phyloP scores from a whole-genome alignment of 306 rosid genomes.

The Vigna radiata region DNA sequence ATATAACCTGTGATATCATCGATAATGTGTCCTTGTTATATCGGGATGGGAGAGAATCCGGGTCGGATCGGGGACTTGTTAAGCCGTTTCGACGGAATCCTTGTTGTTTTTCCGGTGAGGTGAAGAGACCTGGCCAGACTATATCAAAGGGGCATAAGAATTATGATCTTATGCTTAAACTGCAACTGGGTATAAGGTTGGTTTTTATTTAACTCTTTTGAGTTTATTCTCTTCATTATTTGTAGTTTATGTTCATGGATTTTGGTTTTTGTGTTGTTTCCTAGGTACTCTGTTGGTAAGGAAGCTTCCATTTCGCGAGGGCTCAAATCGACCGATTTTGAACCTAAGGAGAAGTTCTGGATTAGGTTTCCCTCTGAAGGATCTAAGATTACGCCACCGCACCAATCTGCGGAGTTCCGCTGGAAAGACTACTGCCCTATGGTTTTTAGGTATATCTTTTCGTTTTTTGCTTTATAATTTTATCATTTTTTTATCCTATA shows the following conservation, averaged over 20 bases:
- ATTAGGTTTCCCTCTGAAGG: conserved; percentile 93
- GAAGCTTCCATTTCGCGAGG: conserved; percentile 71
- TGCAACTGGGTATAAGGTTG: conserved; percentile 92
- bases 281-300: conserved; percentile 85
- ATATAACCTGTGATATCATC: conserved; percentile 89
- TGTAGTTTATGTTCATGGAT: not conserved
- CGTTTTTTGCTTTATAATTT: not conserved
- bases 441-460: conserved; percentile 81
- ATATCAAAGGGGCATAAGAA: conserved; percentile 91
- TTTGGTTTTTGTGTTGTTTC: conserved; percentile 1
- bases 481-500: not conserved
- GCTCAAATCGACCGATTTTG: conserved; percentile 75
- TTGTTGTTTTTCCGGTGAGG: conserved; percentile 59
- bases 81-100: conserved; percentile 63
- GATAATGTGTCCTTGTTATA: conserved; percentile 84
- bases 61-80: conserved; percentile 50
- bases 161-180: conserved; percentile 93
- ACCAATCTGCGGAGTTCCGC: conserved; percentile 83
- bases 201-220: not conserved
- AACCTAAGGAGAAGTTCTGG: conserved; percentile 95
- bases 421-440: conserved; percentile 99
- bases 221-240: not conserved
- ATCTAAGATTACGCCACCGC: conserved; percentile 90
- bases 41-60: conserved; percentile 41
- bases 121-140: conserved; percentile 81